Evolutionary conservation across 371 early-diverging fungal species (phyloP), one percentile per base, ranked within the genome.

Genomic region (Batkoa obscura): DNA sequence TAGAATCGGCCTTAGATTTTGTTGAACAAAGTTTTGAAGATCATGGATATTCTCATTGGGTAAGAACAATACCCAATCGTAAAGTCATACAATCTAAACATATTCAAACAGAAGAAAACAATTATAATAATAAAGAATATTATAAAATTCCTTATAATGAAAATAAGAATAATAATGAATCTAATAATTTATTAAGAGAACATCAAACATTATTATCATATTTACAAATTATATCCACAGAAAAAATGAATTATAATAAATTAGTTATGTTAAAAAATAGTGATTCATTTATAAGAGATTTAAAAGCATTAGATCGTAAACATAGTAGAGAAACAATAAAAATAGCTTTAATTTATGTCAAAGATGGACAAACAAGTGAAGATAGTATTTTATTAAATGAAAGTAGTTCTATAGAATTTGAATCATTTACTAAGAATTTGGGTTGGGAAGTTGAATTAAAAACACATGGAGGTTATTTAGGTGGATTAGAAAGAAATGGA

Each of bases 331-430:
- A 94, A 63, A 80, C 79, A 0, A 78, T 90, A 64, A 94, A 96
- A 58, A 72, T 91, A 41, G 97, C 86, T 0, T 58, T 94, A 0
- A 63, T 94, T 2, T 96, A 94, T 67, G 91, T 96, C n/a, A 88
- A 77, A 0, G 74, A 77, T 13, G 91, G 87, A 0, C 93, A 94
- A 66, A 89, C 90, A 61, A 82, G 81, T 58, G 94, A 92, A 58
- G 69, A 73, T 4, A 71, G 71, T 41, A 88, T 96, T n/a, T 65
- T 96, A 43, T 72, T 71, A 51, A 96, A 94, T 64, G 63, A 64
- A 9, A 53, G 59, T 30, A 84, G 80, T 55, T 90, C 83, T 46
- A 48, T 59, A 1, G 66, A 67, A 31, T 96, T 93, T 57, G 70
- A 79, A 17, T 76, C 75, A 15, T 94, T 94, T 70, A 86, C 92